Evolutionary conservation across 305 asterid species (phyloP).

Genomic region (Caryopteris hybrid): DNA sequence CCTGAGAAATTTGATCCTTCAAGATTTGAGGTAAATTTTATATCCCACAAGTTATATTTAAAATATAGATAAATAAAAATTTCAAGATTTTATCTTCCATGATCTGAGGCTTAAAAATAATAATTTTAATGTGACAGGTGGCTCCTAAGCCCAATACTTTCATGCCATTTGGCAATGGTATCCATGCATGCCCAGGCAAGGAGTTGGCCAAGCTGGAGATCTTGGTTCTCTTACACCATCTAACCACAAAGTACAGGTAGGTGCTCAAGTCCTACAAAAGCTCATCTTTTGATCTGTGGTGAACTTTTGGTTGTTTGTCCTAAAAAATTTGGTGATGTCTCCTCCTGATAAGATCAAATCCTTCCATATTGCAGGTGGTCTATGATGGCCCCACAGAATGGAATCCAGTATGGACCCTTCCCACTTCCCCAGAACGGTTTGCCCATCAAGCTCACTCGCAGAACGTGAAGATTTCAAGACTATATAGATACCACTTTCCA

Average conservation of each 20-base stretch:
- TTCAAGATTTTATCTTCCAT: neutral
- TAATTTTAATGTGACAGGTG: conserved; percentile 39
- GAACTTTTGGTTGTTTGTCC: conserved; percentile 13
- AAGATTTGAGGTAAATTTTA: conserved; percentile 74
- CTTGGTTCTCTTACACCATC: conserved; percentile 72
- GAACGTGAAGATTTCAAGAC: conserved; percentile 8
- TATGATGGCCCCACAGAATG: conserved; percentile 84
- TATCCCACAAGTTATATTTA: neutral
- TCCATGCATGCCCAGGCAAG: conserved; percentile 92
- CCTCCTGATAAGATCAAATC: conserved; percentile 21
- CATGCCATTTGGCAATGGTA: conserved; percentile 94
- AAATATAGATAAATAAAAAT: neutral
- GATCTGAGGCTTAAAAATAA: conserved; percentile 5
- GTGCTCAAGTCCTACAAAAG: conserved; percentile 9
- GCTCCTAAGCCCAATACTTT: conserved; percentile 79
- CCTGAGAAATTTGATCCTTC: conserved; percentile 95
- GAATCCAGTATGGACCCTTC: conserved; percentile 90
- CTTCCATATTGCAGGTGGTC: conserved; percentile 70
- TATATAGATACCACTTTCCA: neutral
- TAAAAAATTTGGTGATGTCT: conserved; percentile 25
- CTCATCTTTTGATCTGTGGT: conserved; percentile 1
- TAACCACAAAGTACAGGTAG: conserved; percentile 87
- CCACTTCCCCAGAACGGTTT: conserved; percentile 96
- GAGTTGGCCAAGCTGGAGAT: conserved; percentile 92
- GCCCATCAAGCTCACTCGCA: conserved; percentile 67